These are phyloP conservation scores for Rhizopus sp. DNA, from an alignment of 371 early-diverging fungal species.

Conservation along the genomic window DNA sequence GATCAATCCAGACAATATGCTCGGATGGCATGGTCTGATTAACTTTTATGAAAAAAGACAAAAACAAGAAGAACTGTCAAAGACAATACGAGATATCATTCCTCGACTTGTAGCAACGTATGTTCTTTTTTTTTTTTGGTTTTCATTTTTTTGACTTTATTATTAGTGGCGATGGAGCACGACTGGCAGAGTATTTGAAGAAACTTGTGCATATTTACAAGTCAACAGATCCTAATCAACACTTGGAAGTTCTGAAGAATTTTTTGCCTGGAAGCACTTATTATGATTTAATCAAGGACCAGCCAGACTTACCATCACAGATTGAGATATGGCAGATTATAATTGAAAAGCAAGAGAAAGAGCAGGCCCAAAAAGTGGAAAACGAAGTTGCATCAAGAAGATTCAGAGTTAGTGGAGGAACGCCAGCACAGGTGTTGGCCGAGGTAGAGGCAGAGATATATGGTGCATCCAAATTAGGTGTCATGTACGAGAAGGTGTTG, in stretches of 20 bases:
- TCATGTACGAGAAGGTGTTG: conserved; percentile 46
- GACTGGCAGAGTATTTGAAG: conserved; percentile 58
- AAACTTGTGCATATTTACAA: conserved; percentile 58
- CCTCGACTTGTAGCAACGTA: conserved; percentile 35
- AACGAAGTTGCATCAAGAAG: conserved; percentile 69
- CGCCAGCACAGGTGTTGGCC: conserved; percentile 53
- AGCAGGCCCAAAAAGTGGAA: conserved; percentile 60
- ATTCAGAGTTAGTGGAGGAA: conserved; percentile 71
- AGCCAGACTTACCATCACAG: conserved; percentile 44
- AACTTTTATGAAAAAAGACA: conserved; percentile 64
- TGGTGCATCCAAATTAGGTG: conserved; percentile 55
- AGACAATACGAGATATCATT: conserved; percentile 42
- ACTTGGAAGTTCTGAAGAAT: conserved; percentile 53
- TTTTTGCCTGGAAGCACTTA: conserved; percentile 56
- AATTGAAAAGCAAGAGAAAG: conserved; percentile 53
- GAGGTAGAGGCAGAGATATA: conserved; percentile 65
- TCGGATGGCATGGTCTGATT: conserved; percentile 80
- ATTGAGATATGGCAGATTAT: conserved; percentile 60
- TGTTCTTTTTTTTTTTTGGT: neutral
- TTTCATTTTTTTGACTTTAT: too few relatives aligned
- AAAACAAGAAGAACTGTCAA: conserved; percentile 42
- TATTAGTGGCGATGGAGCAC: conserved; percentile 56
- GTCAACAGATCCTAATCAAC: conserved; percentile 25
- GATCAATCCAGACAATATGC: conserved; percentile 54
- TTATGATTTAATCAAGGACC: conserved; percentile 47